Percentiles rank a stretch among this genome's conserved stretches.
Conservation (phyloP, 805 yeast species). For the Metschnikowia kunwiensis region DNA sequence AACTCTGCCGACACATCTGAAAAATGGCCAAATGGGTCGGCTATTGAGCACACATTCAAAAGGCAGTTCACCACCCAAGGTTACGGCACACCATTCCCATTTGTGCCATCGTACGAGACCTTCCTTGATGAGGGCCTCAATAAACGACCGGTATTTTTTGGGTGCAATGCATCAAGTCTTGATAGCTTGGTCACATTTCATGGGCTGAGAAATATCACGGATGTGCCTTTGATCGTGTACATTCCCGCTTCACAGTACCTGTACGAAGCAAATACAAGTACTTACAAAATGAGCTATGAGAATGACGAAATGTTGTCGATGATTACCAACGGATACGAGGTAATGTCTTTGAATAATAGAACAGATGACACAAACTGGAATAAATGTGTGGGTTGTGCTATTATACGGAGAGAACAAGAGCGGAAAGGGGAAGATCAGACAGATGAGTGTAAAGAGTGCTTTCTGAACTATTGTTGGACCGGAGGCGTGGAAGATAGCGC, state of each 20-base stretch:
- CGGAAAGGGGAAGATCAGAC: conserved; percentile 21
- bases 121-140: conserved; percentile 8
- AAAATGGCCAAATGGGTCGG: conserved; percentile 66
- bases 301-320: conserved; percentile 16
- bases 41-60: conserved; percentile 53
- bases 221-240: conserved; percentile 23
- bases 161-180: conserved; percentile 15
- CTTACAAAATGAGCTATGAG: conserved; percentile 24
- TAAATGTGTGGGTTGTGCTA: conserved; percentile 27
- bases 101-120: conserved; percentile 12
- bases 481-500: conserved; percentile 19
- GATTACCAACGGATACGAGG: conserved; percentile 23
- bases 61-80: conserved; percentile 44
- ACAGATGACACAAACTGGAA: conserved; percentile 22
- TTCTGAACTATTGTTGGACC: conserved; percentile 23
- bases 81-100: conserved; percentile 19
- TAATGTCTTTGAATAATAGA: conserved; percentile 19
- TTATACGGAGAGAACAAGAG: conserved; percentile 25
- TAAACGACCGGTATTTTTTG: conserved; percentile 16
- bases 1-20: conserved; percentile 61
- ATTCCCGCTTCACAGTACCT: conserved; percentile 18
- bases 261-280: conserved; percentile 23
- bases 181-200: conserved; percentile 11
- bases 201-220: conserved; percentile 13
- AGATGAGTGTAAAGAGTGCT: conserved; percentile 23